Evolutionary conservation across 108 stramenopile genomes (phyloP).

Genomic region (Pseudonitzschia pungens): DNA sequence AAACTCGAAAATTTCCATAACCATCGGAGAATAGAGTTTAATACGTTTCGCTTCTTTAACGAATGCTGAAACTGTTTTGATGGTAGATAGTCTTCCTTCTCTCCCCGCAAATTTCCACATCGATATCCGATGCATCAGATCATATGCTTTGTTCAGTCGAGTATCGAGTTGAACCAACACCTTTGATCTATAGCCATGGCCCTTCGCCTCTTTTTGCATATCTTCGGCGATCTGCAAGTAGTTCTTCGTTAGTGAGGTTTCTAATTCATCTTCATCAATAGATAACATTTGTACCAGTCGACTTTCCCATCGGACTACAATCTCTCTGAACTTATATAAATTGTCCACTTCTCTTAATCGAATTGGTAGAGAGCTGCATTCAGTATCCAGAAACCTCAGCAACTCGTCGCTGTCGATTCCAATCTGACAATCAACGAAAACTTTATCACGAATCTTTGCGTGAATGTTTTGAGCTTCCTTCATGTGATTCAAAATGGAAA

Average conservation of each 20-base stretch:
- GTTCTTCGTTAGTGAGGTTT: slow-evolving; percentile 21
- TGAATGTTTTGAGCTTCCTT: slow-evolving; percentile 27
- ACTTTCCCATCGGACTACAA: slow-evolving; percentile 50
- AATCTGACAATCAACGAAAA: slow-evolving; percentile 46
- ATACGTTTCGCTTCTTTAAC: slow-evolving; percentile 67
- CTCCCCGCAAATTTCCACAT: slow-evolving; percentile 41
- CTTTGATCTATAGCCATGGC: slow-evolving; percentile 37
- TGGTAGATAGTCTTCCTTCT: slow-evolving; percentile 45
- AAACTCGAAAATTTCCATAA: slow-evolving; percentile 44
- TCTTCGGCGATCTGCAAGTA: slow-evolving; percentile 39
- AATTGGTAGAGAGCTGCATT: slow-evolving; percentile 41
- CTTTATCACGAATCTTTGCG: slow-evolving; percentile 35
- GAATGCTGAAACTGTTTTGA: slow-evolving; percentile 53
- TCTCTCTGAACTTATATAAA: slow-evolving; percentile 32
- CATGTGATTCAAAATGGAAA: slow-evolving; percentile 27
- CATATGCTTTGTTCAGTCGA: slow-evolving; percentile 55
- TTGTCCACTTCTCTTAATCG: slow-evolving; percentile 45
- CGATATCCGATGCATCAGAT: slow-evolving; percentile 49
- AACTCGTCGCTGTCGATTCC: slow-evolving; percentile 66
- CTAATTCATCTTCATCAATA: slow-evolving; percentile 43
- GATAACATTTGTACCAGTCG: slow-evolving; percentile 30
- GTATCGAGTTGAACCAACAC: slow-evolving; percentile 50
- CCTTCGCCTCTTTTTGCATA: slow-evolving; percentile 22
- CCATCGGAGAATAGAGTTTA: slow-evolving; percentile 55
- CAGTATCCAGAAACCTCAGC: slow-evolving; percentile 44